These are phyloP conservation scores for Teratosphaeria destructans DNA, from an alignment of 2,329 filamentous ascomycete genomes.

Conservation along the genomic window DNA sequence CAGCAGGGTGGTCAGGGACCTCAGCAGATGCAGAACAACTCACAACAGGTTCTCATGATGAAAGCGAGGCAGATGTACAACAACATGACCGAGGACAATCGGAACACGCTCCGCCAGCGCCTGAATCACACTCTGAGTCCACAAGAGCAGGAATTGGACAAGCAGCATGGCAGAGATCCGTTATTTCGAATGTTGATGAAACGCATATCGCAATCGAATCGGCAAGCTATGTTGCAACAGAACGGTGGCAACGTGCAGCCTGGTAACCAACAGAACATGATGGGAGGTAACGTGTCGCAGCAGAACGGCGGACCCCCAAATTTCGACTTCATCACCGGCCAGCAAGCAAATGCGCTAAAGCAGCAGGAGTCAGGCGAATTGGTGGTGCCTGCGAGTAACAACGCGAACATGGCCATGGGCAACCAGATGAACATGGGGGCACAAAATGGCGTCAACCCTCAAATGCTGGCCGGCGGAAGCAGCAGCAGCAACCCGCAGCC, in stretches of 20 bases:
- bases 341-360: conserved; percentile 52
- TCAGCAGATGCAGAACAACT: conserved; percentile 8
- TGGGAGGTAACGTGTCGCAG: conserved; percentile 22
- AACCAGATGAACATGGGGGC: conserved; percentile 15
- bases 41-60: conserved; percentile 10
- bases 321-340: conserved; percentile 45
- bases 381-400: conserved; percentile 55
- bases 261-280: conserved; percentile 27
- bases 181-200: not conserved
- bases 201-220: not conserved
- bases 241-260: conserved; percentile 16
- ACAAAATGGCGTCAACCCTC: conserved; percentile 21
- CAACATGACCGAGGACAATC: conserved; percentile 13
- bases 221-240: conserved; percentile 3
- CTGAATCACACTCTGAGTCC: conserved; percentile 3
- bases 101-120: conserved; percentile 4
- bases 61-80: conserved; percentile 13
- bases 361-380: conserved; percentile 51
- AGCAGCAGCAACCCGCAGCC: conserved; percentile 1
- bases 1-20: not conserved
- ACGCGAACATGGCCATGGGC: conserved; percentile 25
- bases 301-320: conserved; percentile 29
- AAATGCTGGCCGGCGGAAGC: conserved; percentile 24
- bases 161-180: not conserved
- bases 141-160: conserved; percentile 1